Evolutionary conservation across 345 rosid species (phyloP).

Genomic region (Eucalyptus pauciflora): DNA sequence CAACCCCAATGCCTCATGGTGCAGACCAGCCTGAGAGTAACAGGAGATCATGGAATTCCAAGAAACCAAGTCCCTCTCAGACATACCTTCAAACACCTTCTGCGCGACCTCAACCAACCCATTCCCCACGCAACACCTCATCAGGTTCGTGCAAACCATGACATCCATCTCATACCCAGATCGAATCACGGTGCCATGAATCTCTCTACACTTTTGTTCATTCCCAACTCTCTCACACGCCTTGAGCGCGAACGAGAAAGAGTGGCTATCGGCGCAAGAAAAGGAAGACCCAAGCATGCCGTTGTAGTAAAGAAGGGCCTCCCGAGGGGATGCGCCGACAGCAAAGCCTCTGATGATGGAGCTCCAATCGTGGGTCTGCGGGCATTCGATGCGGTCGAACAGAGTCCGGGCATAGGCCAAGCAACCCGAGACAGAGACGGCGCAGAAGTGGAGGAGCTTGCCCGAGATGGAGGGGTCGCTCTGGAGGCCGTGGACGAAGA

Average conservation of each 20-base stretch:
- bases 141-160: constrained; percentile 33
- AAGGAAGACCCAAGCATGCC: background rate
- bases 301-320: constrained; percentile 13
- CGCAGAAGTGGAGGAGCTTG: constrained; percentile 31
- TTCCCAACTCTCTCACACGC: constrained; percentile 24
- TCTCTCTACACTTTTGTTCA: constrained; percentile 21
- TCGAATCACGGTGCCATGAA: constrained; percentile 38
- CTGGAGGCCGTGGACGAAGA: constrained; percentile 28
- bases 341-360: constrained; percentile 20
- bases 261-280: constrained; percentile 26
- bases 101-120: constrained; percentile 13
- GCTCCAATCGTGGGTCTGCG: constrained; percentile 22
- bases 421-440: constrained; percentile 19
- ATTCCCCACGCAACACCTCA: constrained; percentile 14
- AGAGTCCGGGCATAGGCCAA: constrained; percentile 18
- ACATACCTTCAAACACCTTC: constrained; percentile 39
- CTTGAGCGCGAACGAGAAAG: constrained; percentile 40
- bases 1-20: constrained; percentile 25
- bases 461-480: constrained; percentile 21
- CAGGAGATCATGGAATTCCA: constrained; percentile 69
- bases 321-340: background rate
- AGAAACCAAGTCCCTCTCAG: constrained; percentile 37
- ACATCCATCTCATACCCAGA: constrained; percentile 17
- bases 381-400: constrained; percentile 17
- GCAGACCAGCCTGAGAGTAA: constrained; percentile 27